These are phyloP conservation scores for Prorocentrum cordatum DNA, from an alignment of 169 alveolate species.

Conservation along the genomic window DNA sequence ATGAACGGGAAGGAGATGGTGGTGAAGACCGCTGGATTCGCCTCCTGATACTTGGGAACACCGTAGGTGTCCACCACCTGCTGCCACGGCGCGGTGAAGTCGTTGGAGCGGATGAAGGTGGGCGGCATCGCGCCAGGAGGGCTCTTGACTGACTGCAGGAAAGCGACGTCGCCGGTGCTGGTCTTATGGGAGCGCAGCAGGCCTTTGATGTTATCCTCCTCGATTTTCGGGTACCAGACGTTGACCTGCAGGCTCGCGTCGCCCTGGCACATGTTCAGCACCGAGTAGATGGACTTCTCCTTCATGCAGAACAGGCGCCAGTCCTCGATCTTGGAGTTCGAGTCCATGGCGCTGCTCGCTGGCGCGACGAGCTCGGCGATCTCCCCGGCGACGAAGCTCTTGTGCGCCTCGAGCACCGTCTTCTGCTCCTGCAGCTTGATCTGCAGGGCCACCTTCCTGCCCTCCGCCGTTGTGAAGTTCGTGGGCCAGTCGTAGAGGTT, in stretches of 20 bases:
- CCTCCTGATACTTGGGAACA: conserved; percentile 89
- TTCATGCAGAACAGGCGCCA: conserved; percentile 84
- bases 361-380: too few species aligned
- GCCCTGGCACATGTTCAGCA: conserved; percentile 86
- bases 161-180: background rate
- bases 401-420: too few species aligned
- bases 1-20: conserved; percentile 97
- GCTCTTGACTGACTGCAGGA: background rate
- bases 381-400: too few species aligned
- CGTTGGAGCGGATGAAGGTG: conserved; percentile 47
- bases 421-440: too few species aligned
- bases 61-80: conserved; percentile 98
- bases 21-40: conserved; percentile 75
- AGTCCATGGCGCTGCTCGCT: too few species aligned
- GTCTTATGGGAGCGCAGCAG: background rate
- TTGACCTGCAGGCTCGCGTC: conserved; percentile 82
- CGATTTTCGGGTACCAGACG: conserved; percentile 92
- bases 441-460: too few species aligned
- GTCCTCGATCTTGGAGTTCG: conserved; percentile 87
- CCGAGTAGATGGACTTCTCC: conserved; percentile 88
- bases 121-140: background rate
- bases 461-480: too few species aligned
- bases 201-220: conserved; percentile 81
- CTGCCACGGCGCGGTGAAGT: conserved; percentile 65
- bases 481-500: too few species aligned